These are phyloP conservation scores for Paramecium sonneborni DNA, from an alignment of 73 alveolate species.

Conservation along the genomic window DNA sequence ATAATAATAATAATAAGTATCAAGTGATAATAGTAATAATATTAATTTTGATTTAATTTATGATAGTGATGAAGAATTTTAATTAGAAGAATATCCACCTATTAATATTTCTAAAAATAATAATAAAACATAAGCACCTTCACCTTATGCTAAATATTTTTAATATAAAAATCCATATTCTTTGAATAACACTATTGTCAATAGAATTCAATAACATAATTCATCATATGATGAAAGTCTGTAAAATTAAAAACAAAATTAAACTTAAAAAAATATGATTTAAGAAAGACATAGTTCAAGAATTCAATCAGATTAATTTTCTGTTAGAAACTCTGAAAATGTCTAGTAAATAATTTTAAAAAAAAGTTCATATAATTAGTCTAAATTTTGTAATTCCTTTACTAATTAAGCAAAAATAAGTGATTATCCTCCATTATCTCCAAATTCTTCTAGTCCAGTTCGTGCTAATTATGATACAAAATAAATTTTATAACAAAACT, in stretches of 20 bases:
- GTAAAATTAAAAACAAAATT: neutral
- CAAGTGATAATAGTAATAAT: conserved; percentile 3
- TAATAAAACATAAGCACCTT: neutral
- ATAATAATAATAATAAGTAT: neutral
- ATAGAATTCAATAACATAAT: neutral
- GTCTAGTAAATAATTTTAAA: neutral
- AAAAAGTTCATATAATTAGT: neutral
- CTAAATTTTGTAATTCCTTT: neutral
- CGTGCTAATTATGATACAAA: neutral
- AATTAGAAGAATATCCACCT: neutral
- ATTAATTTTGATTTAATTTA: neutral
- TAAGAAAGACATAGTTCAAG: neutral
- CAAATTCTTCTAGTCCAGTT: neutral
- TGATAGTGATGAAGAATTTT: neutral
- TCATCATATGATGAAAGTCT: neutral
- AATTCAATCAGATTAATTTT: neutral
- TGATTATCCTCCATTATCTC: neutral
- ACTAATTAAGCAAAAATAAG: neutral
- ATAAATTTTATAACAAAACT: neutral
- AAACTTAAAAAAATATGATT: neutral
- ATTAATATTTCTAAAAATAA: neutral
- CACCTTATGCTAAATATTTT: neutral
- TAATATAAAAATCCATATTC: neutral
- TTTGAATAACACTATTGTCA: neutral
- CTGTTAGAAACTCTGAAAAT: neutral